A percentile compares a stretch with the other conserved stretches of the same genome.
These are phyloP conservation scores for Davidsoniella virescens DNA, from an alignment of 2,329 filamentous ascomycete genomes.

Conservation along the genomic window DNA sequence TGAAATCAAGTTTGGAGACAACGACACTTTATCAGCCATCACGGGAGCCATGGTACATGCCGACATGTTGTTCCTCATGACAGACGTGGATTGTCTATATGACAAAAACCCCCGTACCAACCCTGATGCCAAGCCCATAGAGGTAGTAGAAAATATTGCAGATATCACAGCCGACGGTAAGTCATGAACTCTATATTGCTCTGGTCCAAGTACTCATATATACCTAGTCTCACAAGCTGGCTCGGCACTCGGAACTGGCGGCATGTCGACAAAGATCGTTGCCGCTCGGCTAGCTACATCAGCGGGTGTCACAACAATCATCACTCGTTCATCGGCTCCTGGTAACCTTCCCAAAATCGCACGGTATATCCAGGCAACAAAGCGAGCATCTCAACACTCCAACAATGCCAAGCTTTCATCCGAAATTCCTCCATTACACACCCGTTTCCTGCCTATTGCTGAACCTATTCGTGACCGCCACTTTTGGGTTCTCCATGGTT, in stretches of 20 bases:
- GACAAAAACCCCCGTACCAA: slow-evolving; percentile 83
- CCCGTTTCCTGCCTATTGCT: slow-evolving; percentile 72
- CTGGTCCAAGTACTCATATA: slow-evolving; percentile 14
- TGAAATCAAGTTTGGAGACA: slow-evolving; percentile 99
- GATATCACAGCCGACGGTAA: slow-evolving; percentile 64
- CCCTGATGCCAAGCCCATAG: slow-evolving; percentile 74
- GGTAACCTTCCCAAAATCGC: slow-evolving; percentile 85
- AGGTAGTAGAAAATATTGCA: slow-evolving; percentile 79
- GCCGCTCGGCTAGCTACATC: slow-evolving; percentile 84
- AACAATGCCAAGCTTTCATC: slow-evolving; percentile 14
- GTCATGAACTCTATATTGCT: slow-evolving; percentile 10
- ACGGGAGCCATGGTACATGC: slow-evolving; percentile 95
- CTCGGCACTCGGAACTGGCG: slow-evolving; percentile 78
- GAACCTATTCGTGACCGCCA: slow-evolving; percentile 82
- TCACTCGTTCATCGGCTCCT: slow-evolving; percentile 83
- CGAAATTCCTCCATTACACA: slow-evolving; percentile 56
- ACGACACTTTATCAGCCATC: slow-evolving; percentile 91
- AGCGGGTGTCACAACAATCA: slow-evolving; percentile 88
- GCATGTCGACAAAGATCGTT: slow-evolving; percentile 95
- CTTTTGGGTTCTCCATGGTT: slow-evolving; percentile 92
- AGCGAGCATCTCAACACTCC: slow-evolving; percentile 16
- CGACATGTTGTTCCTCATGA: slow-evolving; percentile 95
- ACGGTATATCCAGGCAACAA: slow-evolving; percentile 51
- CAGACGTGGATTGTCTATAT: slow-evolving; percentile 93
- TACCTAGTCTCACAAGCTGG: slow-evolving; percentile 65